Evolutionary conservation across 352 stramenopile species (phyloP), one percentile per base, ranked within the genome.

Genomic region (Globisporangium splendens): DNA sequence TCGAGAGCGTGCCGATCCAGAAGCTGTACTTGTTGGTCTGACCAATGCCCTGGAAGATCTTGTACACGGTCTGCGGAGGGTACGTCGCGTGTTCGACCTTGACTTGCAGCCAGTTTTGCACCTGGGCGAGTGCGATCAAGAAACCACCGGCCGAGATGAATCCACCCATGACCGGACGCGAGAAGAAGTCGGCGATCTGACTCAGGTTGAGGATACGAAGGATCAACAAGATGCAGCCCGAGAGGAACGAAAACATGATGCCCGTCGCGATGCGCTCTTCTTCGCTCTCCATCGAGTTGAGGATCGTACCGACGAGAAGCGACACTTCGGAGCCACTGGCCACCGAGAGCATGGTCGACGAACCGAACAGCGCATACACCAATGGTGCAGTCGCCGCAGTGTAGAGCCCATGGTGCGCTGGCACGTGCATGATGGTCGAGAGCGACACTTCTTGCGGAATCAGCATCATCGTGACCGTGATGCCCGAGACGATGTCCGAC

Each of bases 381-480:
- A 95, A 58, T 8, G 90, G 88, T 1, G 95, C 72, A 15, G 94
- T 75, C 1, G 79, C 77, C 0, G 86, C 86, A 20, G 75, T 86
- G 75, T 97, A 97, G 74, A 88, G 70, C 20, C 92, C 90, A 71
- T 96, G 94, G 50, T 96, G 70, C 0, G 87, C 69, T 8, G 88
- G 85, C 14, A 98, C 69, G 52, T 79, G 66, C 75, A 94, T 94
- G 39, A 97, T 75, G 41, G 87, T 91, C 18, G 86, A 86, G 62
- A 97, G 90, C 59, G 74, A 88, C 61, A 97, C 89, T 38, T 85
- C 80, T 58, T 96, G 86, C 15, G 89, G 89, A 48, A 97, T 83
- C 49, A 91, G 75, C 88, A 97, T 96, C 68, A 96, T 84, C 51
- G 81, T 83, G 8, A 85, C 75, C 12, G 75, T 85, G 53, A 85